phyloP scores from a whole-genome alignment of 2,329 filamentous ascomycete species.

The Diplodia scrobiculata region DNA sequence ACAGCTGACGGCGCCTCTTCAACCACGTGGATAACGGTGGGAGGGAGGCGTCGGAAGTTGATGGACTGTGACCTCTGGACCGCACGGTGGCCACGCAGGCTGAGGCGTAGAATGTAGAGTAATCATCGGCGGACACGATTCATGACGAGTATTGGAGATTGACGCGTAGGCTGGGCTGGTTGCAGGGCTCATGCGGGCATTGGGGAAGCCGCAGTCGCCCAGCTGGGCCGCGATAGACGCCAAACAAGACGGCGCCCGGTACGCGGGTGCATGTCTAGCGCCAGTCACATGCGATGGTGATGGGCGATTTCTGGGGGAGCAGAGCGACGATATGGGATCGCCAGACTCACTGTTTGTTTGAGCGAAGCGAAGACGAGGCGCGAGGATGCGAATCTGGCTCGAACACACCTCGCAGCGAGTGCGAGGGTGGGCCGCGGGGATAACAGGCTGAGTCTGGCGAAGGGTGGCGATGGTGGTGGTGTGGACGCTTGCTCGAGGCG shows the following conservation, averaged over 20 bases:
- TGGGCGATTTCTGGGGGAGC: too few species aligned
- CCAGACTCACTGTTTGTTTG: neutral
- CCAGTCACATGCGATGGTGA: neutral
- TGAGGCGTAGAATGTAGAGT: neutral
- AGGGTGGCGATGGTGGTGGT: neutral
- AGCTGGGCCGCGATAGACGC: neutral
- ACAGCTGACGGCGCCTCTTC: neutral
- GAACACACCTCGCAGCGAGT: neutral
- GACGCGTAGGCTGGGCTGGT: slow-evolving; percentile 10
- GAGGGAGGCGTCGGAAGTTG: neutral
- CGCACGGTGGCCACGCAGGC: neutral
- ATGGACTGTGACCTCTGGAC: neutral
- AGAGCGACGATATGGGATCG: neutral
- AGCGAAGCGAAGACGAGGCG: neutral
- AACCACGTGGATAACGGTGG: neutral
- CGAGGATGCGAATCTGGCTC: neutral
- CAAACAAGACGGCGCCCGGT: neutral
- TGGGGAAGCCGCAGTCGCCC: neutral
- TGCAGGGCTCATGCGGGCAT: neutral
- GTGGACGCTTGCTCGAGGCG: neutral
- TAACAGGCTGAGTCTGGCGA: neutral
- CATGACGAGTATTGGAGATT: slow-evolving; percentile 8
- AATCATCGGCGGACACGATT: neutral
- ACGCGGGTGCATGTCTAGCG: neutral
- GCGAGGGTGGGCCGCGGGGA: neutral